These are phyloP conservation scores for Fusarium sp. DNA, from an alignment of 2,329 filamentous ascomycete genomes.

Conservation along the genomic window DNA sequence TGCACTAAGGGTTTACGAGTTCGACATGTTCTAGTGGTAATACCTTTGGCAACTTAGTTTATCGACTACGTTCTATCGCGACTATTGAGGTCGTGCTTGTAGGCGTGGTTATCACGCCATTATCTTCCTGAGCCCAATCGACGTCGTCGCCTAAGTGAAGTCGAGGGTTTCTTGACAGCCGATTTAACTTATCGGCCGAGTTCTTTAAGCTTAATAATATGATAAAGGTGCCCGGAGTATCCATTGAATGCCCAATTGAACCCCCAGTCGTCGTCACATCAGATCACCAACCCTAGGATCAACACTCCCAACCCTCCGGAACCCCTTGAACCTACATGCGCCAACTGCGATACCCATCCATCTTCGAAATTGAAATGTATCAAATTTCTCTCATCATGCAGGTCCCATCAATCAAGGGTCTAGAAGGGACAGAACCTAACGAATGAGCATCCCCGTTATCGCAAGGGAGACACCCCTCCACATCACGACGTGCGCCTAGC, in stretches of 20 bases:
- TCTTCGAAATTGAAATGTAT: conserved; percentile 3
- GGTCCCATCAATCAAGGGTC: conserved; percentile 4
- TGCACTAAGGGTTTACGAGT: neutral
- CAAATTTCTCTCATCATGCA: conserved; percentile 24
- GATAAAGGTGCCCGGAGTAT: neutral
- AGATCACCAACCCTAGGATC: neutral
- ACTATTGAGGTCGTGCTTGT: neutral
- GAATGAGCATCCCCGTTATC: conserved; percentile 5
- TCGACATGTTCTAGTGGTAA: neutral
- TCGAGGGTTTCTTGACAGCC: too few species aligned
- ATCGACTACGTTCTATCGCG: neutral
- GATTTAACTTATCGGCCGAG: too few species aligned
- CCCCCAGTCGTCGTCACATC: neutral
- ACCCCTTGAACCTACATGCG: neutral
- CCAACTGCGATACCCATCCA: neutral
- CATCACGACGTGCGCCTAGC: neutral
- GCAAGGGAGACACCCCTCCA: conserved; percentile 25
- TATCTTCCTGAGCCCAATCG: too few species aligned
- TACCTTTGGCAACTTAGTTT: neutral
- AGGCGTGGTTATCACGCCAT: neutral
- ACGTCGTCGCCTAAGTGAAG: neutral
- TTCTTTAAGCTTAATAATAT: too few species aligned
- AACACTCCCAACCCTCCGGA: neutral
- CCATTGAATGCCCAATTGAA: too few species aligned
- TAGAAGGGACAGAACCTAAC: conserved; percentile 12